Conservation (phyloP, 306 rosid genomes). For the Vigna nakashimae region DNA sequence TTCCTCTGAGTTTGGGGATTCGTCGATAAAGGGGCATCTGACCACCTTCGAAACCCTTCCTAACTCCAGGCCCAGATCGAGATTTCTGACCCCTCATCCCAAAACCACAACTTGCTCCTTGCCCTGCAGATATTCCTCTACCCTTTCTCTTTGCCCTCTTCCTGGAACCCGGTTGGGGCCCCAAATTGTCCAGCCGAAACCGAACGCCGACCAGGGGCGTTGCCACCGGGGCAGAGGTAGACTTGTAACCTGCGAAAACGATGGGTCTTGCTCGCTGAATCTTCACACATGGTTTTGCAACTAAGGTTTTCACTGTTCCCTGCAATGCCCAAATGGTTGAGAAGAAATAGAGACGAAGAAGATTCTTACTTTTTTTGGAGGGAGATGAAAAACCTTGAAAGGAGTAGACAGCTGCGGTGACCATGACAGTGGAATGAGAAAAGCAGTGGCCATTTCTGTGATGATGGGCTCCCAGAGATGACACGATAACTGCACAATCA, state of each 20-base stretch:
- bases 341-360: background rate
- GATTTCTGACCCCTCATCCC: conserved; percentile 99
- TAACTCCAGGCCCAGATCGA: conserved; percentile 90
- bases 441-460: conserved; percentile 49
- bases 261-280: conserved; percentile 45
- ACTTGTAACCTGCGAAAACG: conserved; percentile 48
- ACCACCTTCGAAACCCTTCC: conserved; percentile 91
- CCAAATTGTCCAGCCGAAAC: conserved; percentile 81
- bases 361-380: background rate
- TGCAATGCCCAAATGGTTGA: conserved; percentile 42
- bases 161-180: conserved; percentile 96
- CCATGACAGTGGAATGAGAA: conserved; percentile 51
- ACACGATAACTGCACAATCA: background rate
- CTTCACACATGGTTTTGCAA: conserved; percentile 49
- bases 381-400: conserved; percentile 64
- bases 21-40: conserved; percentile 97
- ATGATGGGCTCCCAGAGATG: background rate
- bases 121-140: conserved; percentile 92
- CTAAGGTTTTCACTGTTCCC: conserved; percentile 65
- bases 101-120: conserved; percentile 97
- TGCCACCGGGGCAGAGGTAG: conserved; percentile 39
- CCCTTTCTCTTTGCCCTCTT: conserved; percentile 91
- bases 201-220: conserved; percentile 50
- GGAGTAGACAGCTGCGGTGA: conserved; percentile 58
- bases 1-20: conserved; percentile 87